Percentiles rank a stretch among this genome's conserved stretches.
Conservation (phyloP, 345 rosid species). For the Xanthoceras sorbifolium region DNA sequence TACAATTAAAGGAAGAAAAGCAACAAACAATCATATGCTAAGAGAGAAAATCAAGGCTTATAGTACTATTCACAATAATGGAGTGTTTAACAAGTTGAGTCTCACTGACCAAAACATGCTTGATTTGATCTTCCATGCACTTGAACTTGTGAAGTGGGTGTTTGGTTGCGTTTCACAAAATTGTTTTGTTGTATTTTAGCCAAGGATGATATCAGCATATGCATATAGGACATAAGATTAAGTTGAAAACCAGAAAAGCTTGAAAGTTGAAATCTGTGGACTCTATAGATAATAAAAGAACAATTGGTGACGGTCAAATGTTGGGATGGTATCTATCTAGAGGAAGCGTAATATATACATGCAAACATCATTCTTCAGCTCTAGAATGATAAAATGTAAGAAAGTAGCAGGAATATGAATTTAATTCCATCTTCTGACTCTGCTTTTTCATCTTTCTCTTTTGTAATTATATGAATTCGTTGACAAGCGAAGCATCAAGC, state of each 20-base stretch:
- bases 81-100: background rate
- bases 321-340: background rate
- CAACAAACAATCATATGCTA: background rate
- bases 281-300: background rate
- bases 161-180: too few species aligned
- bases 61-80: background rate
- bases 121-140: background rate
- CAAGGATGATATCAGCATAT: too few species aligned
- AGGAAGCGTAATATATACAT: constrained; percentile 8
- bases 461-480: constrained; percentile 14
- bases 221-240: too few species aligned
- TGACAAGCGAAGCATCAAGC: constrained; percentile 36
- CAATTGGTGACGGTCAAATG: background rate
- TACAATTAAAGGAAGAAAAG: constrained; percentile 22
- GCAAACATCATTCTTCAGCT: background rate
- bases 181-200: background rate
- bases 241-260: too few species aligned
- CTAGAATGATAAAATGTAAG: constrained; percentile 23
- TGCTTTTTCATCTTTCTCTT: background rate
- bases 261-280: background rate
- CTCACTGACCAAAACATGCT: background rate
- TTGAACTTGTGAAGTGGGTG: background rate
- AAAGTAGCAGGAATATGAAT: constrained; percentile 23
- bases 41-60: background rate
- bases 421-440: constrained; percentile 18